Evolutionary conservation across 2,329 filamentous ascomycete species (phyloP), one percentile per base, ranked within the genome.

Genomic region (Trichoderma hamatum): DNA sequence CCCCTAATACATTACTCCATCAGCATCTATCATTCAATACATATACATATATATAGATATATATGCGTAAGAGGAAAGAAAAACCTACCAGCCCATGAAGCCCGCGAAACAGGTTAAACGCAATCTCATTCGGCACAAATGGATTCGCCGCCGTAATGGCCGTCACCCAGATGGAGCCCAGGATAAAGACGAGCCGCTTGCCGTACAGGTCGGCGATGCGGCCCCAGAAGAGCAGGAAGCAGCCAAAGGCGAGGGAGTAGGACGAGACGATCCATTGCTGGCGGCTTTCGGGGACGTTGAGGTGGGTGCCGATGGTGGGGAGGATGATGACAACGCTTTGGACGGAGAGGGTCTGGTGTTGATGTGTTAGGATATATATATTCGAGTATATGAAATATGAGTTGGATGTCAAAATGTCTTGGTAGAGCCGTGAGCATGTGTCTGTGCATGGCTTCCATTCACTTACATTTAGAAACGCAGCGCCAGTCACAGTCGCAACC

Each of bases 201-300:
- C 89, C 89, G 71, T 88, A 90, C 55, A 91, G 84, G 75, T 92
- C 89, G 67, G 87, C 89, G 26, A 91, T 84, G 24, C 89, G 83
- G 30, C 89, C 89, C 88, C 89, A 91, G 16, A 91, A 81, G 19
- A 92, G 79, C 30, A 91, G 78, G 74, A 91, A 90, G 76, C 89
- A 91, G 58, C 88, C 89, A 72, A 91, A 91, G 0, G 88, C 83
- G 19, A 92, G 83, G 4, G 86, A 83, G 74, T 91, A 91, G 0
- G 88, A 85, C 0, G 89, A 91, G 0, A 91, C 82, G 70, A 91
- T 83, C 89, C 89, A 91, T 79, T 90, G 88, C 69, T 87, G 82
- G 19, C 88, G 82, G 30, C 83, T 83, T 49, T 86, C 83, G 0
- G 88, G 88, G 24, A 90, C 88, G 63, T 76, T 70, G 5, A 90